Percentiles rank a stretch among this genome's conserved stretches.
Evolutionary conservation across 805 yeast species (phyloP).

Genomic region (Candida pseudoglaebosa): DNA sequence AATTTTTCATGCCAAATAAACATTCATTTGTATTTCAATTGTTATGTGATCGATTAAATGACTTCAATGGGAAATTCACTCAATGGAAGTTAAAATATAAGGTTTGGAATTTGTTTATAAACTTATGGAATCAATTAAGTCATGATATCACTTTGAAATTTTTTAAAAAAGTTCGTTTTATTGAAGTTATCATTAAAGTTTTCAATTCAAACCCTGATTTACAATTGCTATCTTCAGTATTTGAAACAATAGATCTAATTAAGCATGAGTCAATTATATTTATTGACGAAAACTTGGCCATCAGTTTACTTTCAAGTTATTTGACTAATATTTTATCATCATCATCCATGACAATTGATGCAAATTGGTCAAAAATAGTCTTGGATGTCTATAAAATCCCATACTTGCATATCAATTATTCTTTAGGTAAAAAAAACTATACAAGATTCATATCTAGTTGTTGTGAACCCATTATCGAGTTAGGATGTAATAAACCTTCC

Average conservation of each 20-base stretch:
- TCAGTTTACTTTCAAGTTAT: constrained; percentile 18
- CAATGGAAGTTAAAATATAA: constrained; percentile 39
- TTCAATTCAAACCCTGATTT: constrained; percentile 7
- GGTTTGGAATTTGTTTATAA: constrained; percentile 50
- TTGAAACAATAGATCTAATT: constrained; percentile 16
- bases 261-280: constrained; percentile 23
- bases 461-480: constrained; percentile 13
- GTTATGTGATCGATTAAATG: constrained; percentile 57
- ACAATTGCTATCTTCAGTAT: constrained; percentile 15
- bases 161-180: constrained; percentile 38
- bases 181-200: constrained; percentile 25
- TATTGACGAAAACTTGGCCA: constrained; percentile 28
- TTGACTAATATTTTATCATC: constrained; percentile 1
- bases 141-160: constrained; percentile 31
- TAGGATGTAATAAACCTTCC: constrained; percentile 2
- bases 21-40: constrained; percentile 55
- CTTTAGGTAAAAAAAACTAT: constrained; percentile 27
- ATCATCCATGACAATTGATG: no score
- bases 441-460: constrained; percentile 24
- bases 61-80: constrained; percentile 34
- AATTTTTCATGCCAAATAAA: constrained; percentile 52
- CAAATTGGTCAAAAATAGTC: constrained; percentile 24
- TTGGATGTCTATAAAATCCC: constrained; percentile 21
- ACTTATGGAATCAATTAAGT: constrained; percentile 32
- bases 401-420: constrained; percentile 16